Evolutionary conservation across 371 early-diverging fungal species (phyloP), one percentile per base, ranked within the genome.

Genomic region (Circinella minor): DNA sequence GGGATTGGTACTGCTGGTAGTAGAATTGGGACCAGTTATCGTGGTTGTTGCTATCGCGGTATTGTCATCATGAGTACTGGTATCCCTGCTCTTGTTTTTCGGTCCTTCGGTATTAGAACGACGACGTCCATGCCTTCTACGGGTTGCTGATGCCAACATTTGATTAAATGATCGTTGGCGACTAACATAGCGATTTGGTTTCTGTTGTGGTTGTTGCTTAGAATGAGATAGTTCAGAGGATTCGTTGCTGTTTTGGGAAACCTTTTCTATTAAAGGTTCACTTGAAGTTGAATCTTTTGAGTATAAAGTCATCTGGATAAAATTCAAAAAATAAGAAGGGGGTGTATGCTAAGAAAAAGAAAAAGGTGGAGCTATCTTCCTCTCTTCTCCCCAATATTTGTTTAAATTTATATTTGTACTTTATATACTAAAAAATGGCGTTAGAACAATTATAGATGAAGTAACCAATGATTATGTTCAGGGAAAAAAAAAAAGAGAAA

Each of bases 101-200:
- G 27, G 27, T 27, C 48, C 7, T 20, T 59, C 43, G 7, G 51
- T 47, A 15, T 38, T 18, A n/a, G 59, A 46, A 36, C 67, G 38
- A 59, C 67, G 38, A 34, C 48, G 39, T 47, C 43, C 43, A 43
- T 37, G 67, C 55, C 63, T 20, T 2, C 63, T 67, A 15, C 67
- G 66, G 20, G 71, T 51, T 1, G 67, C 68, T 20, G 68, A 68
- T 57, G 68, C 51, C 54, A 72, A 36, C 65, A 72, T 68, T 18
- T 65, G 65, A 48, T 72, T 72, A 8, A 72, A 59, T n/a, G 72
- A 72, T 20, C 49, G 55, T 51, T 71, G 66, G 47, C 70, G 70
- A 47, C 34, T 36, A 37, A 65, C n/a, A 36, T 20, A 51, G 6
- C 14, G 37, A 5, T 3, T 11, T 27, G 57, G 57, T 34, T 57